Evolutionary conservation across 163 green algal species (phyloP), one percentile per base, ranked within the genome.

Genomic region (Coccomyxa subellipsoidea): DNA sequence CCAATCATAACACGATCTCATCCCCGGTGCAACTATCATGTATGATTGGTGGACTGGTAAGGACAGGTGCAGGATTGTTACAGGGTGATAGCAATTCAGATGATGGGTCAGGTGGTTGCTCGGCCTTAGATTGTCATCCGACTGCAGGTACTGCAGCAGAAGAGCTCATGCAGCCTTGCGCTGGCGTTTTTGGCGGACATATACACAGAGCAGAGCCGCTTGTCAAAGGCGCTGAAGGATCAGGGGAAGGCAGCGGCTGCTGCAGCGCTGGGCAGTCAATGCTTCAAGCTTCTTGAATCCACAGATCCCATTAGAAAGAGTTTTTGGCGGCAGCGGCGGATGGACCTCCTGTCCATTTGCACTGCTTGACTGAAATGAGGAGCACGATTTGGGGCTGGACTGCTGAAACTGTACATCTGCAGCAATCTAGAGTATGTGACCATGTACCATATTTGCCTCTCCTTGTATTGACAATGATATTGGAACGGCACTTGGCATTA

Each of bases 111-210:
- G 7, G 10, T 47, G 72, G 10, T 39, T 12, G 31, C 34, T 39
- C 35, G 31, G 10, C 8, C n/a, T 27, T 10, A 78, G 18, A 78
- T 23, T 54, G 72, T 23, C 34, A 35, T 15, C 25, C 9, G 25
- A 38, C 31, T 35, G 78, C 35, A 82, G 38, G 54, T 82, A n/a
- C 76, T 86, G 78, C 38, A 12, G 8, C 38, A 38, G 37, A 8
- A 32, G 0, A 71, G 76, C 0, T 81, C 72, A 23, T 87, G 82
- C 39, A 69, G 70, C 23, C 82, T 79, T 38, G 85, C 85, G 23
- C 78, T 87, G 25, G 38, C 27, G 29, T 37, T 85, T 69, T 69
- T 89, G 34, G 85, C 82, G 7, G 85, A 89, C 78, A 38, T 82
- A 9, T 83, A 85, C 38, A 25, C 80, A 23, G 85, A 54, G 34